Evolutionary conservation across 2,329 filamentous ascomycete species (phyloP).

Genomic region (Thelonectria discophora): DNA sequence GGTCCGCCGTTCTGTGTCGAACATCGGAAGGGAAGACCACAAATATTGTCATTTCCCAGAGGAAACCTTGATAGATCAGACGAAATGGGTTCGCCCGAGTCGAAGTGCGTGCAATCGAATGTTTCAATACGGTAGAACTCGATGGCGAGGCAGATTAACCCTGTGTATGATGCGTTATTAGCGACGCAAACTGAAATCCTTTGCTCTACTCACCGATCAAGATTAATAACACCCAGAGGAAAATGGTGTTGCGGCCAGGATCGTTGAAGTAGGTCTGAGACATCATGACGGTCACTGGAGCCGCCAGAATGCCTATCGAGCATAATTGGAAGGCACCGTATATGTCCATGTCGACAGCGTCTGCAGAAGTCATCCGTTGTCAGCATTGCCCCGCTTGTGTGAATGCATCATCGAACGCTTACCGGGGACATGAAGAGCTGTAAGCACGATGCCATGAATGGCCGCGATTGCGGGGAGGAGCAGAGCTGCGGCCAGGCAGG

Average conservation of each 20-base stretch:
- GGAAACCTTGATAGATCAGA: conserved; percentile 51
- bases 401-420: conserved; percentile 40
- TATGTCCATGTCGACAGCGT: conserved; percentile 72
- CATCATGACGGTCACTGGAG: conserved; percentile 67
- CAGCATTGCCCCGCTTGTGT: not conserved
- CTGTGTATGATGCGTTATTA: conserved; percentile 42
- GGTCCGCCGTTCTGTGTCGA: conserved; percentile 58
- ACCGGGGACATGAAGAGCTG: conserved; percentile 67
- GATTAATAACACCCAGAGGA: conserved; percentile 70
- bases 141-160: conserved; percentile 67
- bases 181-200: fast-evolving
- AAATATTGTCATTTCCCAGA: conserved; percentile 52
- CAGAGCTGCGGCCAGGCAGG: conserved; percentile 69
- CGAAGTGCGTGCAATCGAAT: conserved; percentile 52
- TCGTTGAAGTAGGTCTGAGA: conserved; percentile 72
- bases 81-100: conserved; percentile 49
- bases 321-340: conserved; percentile 75
- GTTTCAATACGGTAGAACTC: conserved; percentile 68
- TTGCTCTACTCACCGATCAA: conserved; percentile 59
- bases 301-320: conserved; percentile 70
- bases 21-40: conserved; percentile 61
- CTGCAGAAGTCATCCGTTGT: conserved; percentile 46
- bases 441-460: conserved; percentile 69
- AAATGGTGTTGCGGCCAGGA: conserved; percentile 71
- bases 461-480: conserved; percentile 71